Evolutionary conservation across 2,329 filamentous ascomycete species (phyloP), one percentile per base, ranked within the genome.

Genomic region (Xylaria arbuscula): DNA sequence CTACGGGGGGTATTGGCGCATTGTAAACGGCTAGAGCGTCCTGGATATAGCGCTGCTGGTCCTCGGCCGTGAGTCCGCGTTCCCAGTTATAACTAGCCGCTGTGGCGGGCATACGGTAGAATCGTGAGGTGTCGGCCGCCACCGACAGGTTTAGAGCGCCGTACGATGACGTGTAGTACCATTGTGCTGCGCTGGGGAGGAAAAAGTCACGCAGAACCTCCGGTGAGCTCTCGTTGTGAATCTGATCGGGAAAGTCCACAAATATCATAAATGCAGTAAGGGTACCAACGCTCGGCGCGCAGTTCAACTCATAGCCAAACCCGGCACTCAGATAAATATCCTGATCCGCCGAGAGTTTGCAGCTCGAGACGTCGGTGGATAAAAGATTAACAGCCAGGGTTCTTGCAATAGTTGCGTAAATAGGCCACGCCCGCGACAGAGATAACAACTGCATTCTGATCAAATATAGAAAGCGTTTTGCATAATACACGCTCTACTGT

Each of bases 221-320:
- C 0, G 76, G 76, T 0, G 75, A 69, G n/a, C 75, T 69, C 36
- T 74, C 70, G 22, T 62, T 70, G 10, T 73, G 72, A 3, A 62
- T 48, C 13, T 59, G 45, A 22, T 70, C 68, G 0, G 65, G 10
- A 28, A 68, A 81, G 70, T 81, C 79, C 61, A 81, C 73, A 65
- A 81, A 81, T 38, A 81, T 72, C 79, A 81, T 80, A 62, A 73
- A 76, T 17, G 73, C 78, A 10, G 63, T 70, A 1, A 80, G 69
- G 0, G 74, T 74, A 9, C 80, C 80, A 0, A 70, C 75, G 61
- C 76, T 77, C 0, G 79, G 74, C 1, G 77, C 77, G 62, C 78
- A 81, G 62, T 78, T 72, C 10, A 69, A 36, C 8, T 72, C 59
- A 63, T 71, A 74, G 7, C 72, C 74, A 67, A 79, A 79, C 0